phyloP scores from a whole-genome alignment of 371 early-diverging fungal species.

The Catenaria anguillulae region DNA sequence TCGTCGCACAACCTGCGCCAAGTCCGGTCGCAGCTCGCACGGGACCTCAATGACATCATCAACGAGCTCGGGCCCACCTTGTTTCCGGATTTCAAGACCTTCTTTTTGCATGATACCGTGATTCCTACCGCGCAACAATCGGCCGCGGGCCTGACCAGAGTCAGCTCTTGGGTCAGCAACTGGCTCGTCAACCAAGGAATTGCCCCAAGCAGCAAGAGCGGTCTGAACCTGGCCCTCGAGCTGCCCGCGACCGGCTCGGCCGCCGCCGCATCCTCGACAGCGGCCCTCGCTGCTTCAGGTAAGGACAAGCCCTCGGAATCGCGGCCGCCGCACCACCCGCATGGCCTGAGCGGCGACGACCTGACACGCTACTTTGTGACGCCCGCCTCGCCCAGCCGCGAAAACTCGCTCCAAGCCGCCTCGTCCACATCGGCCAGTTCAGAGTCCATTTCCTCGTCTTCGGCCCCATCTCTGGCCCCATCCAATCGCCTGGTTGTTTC shows the following conservation, averaged over 20 bases:
- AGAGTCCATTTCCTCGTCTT: too few species aligned
- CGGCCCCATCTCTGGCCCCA: too few species aligned
- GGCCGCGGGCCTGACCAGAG: background rate
- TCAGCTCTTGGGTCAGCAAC: background rate
- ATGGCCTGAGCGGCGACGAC: background rate
- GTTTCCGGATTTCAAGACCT: conserved; percentile 5
- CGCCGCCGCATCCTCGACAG: background rate
- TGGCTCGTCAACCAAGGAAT: background rate
- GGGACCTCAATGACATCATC: conserved; percentile 8
- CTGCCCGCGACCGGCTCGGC: background rate
- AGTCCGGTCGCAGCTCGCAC: conserved; percentile 2
- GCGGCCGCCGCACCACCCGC: background rate
- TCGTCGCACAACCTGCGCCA: conserved; percentile 19
- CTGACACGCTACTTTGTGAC: background rate
- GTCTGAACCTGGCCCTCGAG: background rate
- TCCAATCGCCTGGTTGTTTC: too few species aligned
- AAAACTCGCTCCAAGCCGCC: too few species aligned
- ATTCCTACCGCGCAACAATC: background rate
- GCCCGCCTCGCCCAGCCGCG: too few species aligned
- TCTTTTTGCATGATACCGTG: background rate
- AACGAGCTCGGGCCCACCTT: background rate
- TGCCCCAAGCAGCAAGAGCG: background rate
- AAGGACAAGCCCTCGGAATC: background rate
- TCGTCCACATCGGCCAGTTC: too few species aligned
- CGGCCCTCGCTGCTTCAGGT: background rate